Conservation (phyloP, 257 asterid genomes). For the Paulownia fortunei region DNA sequence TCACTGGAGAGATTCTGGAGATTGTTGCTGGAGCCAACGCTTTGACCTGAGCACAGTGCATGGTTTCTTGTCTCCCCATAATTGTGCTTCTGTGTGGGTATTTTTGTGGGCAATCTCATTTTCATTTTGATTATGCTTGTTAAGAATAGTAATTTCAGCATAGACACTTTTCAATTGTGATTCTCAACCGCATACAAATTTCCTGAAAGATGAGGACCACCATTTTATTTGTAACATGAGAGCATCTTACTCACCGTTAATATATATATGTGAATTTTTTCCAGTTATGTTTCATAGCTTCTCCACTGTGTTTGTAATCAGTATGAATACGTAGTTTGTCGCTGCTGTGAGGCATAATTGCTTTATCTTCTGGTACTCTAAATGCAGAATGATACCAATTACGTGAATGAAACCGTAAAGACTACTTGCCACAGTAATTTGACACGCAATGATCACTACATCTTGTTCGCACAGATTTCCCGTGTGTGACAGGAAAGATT, state of each 20-base stretch:
- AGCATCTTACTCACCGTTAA: constrained; percentile 37
- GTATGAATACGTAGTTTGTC: background rate
- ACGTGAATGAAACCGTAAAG: background rate
- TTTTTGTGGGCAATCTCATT: constrained; percentile 28
- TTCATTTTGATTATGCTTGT: constrained; percentile 33
- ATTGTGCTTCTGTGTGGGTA: constrained; percentile 39
- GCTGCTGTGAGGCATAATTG: constrained; percentile 2
- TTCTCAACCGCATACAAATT: constrained; percentile 48
- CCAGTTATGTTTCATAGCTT: background rate
- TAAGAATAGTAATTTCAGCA: constrained; percentile 40
- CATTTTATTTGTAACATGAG: constrained; percentile 45
- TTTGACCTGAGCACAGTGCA: constrained; percentile 35
- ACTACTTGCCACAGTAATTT: no score
- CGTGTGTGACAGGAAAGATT: no score
- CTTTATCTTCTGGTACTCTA: background rate
- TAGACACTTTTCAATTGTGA: constrained; percentile 42
- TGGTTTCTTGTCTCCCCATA: constrained; percentile 21
- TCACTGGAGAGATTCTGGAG: constrained; percentile 95
- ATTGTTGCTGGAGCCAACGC: constrained; percentile 90
- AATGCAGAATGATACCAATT: background rate
- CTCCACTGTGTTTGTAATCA: background rate
- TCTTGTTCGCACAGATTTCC: no score
- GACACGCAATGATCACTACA: no score
- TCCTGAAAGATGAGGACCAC: constrained; percentile 43
- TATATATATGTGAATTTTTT: constrained; percentile 37